Evolutionary conservation across 1,284 basidiomycete genomes (phyloP), one percentile per base, ranked within the genome.

Genomic region (Ganoderma meredithae): DNA sequence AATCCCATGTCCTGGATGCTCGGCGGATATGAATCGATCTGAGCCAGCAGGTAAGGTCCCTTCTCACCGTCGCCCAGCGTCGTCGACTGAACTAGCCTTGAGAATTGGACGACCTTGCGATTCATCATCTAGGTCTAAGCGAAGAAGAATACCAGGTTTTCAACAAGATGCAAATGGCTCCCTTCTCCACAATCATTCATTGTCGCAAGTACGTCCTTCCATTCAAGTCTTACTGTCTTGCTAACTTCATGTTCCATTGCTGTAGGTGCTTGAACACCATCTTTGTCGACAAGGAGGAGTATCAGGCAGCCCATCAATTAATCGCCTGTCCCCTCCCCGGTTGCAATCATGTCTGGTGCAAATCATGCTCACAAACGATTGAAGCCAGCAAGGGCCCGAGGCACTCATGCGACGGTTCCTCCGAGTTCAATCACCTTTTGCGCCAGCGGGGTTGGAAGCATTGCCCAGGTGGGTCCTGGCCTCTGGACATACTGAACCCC

Each of bases 1-100:
- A 0, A 85, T 92, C 41, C 71, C 85, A 7, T 92, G 90, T 74
- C 90, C 90, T 1, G 73, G 80, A 17, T 92, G 90, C 71, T 75
- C 80, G 3, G 77, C 81, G 15, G 66, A 73, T 13, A 69, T 68
- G 60, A 70, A 63, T n/a, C 61, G 73, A 15, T 55, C 59, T 19
- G 77, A 80, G n/a, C 81, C 83, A 77, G 85, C 86, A 68, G 67
- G 84, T 75, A 9, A 56, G 64, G 9, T 22, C 31, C 27, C 25
- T 39, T 40, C 53, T 47, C 27, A 39, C 41, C 27, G 55, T 55
- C 22, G 60, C 36, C 6, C 36, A 36, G 36, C 9, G 36, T 36
- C 36, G 6, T 36, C 36, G 6, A 7, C 36, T 36, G 36, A 36
- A 36, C 6, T 36, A 36, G 36, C 36, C 36, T 8, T 6, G 9